phyloP scores from a whole-genome alignment of 805 yeast genomes.

The Metschnikowia bowlesiae region DNA sequence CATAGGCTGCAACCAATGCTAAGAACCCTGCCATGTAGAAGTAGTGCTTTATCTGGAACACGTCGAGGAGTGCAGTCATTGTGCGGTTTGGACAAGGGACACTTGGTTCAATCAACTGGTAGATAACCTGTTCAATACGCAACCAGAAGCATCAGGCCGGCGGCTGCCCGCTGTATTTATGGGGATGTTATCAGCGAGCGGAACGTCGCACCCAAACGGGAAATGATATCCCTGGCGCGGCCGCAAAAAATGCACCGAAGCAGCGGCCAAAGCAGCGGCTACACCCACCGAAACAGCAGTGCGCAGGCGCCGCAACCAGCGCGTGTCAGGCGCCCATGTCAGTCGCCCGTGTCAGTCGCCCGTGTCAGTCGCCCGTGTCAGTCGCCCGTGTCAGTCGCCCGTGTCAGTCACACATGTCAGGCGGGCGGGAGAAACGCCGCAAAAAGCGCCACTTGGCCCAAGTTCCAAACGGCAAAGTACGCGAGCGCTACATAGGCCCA shows the following conservation, averaged over 20 bases:
- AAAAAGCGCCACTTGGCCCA: constrained; percentile 67
- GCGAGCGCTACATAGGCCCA: constrained; percentile 21
- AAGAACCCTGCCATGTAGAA: constrained; percentile 11
- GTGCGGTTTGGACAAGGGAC: not conserved
- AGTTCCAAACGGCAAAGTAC: constrained; percentile 55
- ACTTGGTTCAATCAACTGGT: not conserved
- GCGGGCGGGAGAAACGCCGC: constrained; percentile 94
- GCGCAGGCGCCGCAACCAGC: not conserved
- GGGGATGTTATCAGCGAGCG: constrained; percentile 8
- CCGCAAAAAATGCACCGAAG: constrained; percentile 3
- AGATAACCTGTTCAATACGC: too few relatives aligned
- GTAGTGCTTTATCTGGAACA: constrained; percentile 12
- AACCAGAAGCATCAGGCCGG: not conserved
- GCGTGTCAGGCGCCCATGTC: too few relatives aligned
- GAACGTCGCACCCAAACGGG: constrained; percentile 1
- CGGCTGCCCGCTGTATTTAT: constrained; percentile 1
- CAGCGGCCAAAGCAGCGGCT: not conserved
- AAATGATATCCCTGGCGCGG: constrained; percentile 1
- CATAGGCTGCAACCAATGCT: constrained; percentile 7
- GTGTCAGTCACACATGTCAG: constrained; percentile 21
- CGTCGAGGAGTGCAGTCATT: not conserved
- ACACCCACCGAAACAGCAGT: not conserved
- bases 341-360: constrained; percentile 19
- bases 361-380: constrained; percentile 27
- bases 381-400: constrained; percentile 21